A percentile compares a stretch with the other conserved stretches of the same genome.
Evolutionary conservation across 2,329 filamentous ascomycete genomes (phyloP).

Genomic region (Macrophomina tecta): DNA sequence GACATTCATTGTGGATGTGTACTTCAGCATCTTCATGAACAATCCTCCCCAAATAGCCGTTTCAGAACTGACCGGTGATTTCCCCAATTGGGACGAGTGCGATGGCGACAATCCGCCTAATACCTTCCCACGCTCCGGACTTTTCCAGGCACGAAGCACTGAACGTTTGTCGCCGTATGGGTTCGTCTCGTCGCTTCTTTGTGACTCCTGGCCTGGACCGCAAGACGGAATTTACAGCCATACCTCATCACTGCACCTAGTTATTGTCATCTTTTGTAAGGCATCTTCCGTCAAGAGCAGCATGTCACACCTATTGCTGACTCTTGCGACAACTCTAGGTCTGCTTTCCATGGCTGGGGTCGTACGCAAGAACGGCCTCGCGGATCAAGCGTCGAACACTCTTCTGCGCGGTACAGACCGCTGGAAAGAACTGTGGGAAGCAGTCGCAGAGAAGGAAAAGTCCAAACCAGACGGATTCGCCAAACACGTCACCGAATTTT

Average conservation of each 20-base stretch:
- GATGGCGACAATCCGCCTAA: too few species aligned
- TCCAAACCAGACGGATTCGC: neutral
- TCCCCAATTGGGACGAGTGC: neutral
- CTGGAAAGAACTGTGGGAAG: neutral
- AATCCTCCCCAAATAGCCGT: neutral
- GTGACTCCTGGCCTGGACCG: neutral
- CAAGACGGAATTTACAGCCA: neutral
- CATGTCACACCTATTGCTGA: neutral
- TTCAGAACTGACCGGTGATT: neutral
- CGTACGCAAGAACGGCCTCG: neutral
- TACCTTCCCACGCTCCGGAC: too few species aligned
- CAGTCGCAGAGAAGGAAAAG: neutral
- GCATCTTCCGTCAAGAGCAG: too few species aligned
- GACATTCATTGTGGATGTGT: neutral
- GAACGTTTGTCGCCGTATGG: neutral
- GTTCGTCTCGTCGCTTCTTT: neutral
- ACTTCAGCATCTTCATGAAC: neutral
- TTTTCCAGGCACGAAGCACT: neutral
- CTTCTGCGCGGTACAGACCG: neutral
- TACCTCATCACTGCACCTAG: neutral
- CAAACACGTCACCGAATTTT: neutral
- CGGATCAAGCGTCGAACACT: neutral
- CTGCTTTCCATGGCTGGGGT: neutral
- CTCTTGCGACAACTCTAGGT: neutral
- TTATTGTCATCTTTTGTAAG: neutral